Base-by-base conservation (phyloP, 805 yeast genomes). In the Candida hispaniensis region DNA sequence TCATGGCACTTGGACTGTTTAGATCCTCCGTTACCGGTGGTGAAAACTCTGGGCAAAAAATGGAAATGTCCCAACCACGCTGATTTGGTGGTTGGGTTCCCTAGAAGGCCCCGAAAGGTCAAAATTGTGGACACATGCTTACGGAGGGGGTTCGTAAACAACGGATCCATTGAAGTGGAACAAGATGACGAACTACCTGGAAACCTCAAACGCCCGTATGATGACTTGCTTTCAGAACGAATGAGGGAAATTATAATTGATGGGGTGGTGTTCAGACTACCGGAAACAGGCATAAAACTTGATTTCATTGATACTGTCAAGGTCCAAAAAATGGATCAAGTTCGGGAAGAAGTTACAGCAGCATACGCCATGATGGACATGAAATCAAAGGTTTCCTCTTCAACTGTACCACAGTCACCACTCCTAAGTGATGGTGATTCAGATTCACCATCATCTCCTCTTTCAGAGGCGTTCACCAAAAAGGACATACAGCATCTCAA, bases 51-150 rank as follows among this genome's bases (percentile, higher is more conserved):
- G 26, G 93, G 91, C 2, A 64, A 65, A 27, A 80, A 76, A 54
- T 88, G 95, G 97, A 75, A 71, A 59, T 91, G 94, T 55, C 97
- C 95, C 2, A 77, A 79, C 46, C 96, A 83, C 58, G 71, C 73
- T 13, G 79, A 69, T 29, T 45, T 43, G 28, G 28, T 32, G n/a
- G 44, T 40, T 4, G 47, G 44, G 14, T 34, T 34, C 9, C 26
- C 28, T 3, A 52, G 54, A 7, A 39, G 52, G 7, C 48, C 63
- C 69, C 44, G 68, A 64, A 44, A 69, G 66, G 44, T 71, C 71
- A 55, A 64, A 4, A 57, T 66, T 14, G 51, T 74, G 6, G 79
- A 76, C 39, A 76, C 79, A 3, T 56, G 61, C 13, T 58, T 73
- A 39, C 51, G 67, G 1, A 59, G 75, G 22, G 76, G 77, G 4